Base-by-base conservation (phyloP, 2,329 filamentous ascomycete species). In the Cytospora piceae region DNA sequence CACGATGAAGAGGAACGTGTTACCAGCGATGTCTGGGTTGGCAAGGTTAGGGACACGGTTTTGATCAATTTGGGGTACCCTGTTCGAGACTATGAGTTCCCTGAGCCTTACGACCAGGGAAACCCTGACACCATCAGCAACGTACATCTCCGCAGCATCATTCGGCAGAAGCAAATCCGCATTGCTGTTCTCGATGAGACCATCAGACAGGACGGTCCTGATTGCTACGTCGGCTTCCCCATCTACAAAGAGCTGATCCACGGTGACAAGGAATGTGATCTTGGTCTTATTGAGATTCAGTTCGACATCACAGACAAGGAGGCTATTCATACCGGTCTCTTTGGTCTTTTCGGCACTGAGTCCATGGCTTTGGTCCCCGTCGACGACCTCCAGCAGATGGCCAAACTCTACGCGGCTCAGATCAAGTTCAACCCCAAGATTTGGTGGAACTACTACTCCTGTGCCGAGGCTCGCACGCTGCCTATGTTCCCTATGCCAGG, bases 311-410 rank as follows among this genome's bases (percentile, higher is more conserved):
- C 11, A 1, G 51, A 54, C 2, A 31, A 61, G 20, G 49, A 54
- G 42, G 59, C 59, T 24, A 32, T 27, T 42, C 3, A 14, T 20
- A 61, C 34, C n/a, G 59, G 49, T 24, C 24, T 61, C 1, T 61
- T 61, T 42, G 9, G 49, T 15, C 14, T 31, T n/a, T 42, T n/a
- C 1, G 49, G 20, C 12, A 3, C 32, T 1, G 20, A 17, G 9
- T 6, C 15, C 22, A 42, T 32, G 4, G 20, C 22, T 27, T 6
- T 42, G 9, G 3, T 61, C 1, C 34, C 34, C 1, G 42, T 61
- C 24, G 24, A 42, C 4, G 34, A 61, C 34, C 22, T 15, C 4
- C 3, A 7, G 2, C 49, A 61, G 32, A 61, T 61, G 59, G 52
- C 59, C 4, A 54, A 27, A 11, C 49, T 61, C 2, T 54, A 53